Conservation (phyloP, 2,329 filamentous ascomycete species). For the Clarireedia paspali region DNA sequence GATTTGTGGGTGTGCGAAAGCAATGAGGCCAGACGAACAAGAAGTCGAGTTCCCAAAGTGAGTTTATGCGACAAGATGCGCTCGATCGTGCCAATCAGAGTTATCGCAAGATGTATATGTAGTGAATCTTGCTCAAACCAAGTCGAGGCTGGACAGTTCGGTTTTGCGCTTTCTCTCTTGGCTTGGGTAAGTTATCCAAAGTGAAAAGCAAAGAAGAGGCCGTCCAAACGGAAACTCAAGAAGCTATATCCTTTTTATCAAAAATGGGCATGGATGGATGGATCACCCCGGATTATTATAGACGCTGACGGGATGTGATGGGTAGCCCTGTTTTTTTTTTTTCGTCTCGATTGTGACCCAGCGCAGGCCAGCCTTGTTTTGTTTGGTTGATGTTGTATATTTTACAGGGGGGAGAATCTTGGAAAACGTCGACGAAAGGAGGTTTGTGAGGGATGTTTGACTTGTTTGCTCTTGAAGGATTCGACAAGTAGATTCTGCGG, state of each 20-base stretch:
- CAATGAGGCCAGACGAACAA: neutral
- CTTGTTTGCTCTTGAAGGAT: neutral
- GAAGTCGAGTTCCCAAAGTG: neutral
- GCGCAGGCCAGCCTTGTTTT: neutral
- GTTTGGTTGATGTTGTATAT: neutral
- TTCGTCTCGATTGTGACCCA: neutral
- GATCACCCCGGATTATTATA: neutral
- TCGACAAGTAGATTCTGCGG: no score
- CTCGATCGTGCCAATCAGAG: neutral
- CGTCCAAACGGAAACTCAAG: neutral
- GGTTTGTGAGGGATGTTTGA: neutral
- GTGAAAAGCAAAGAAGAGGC: neutral
- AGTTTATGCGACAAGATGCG: constrained; percentile 3
- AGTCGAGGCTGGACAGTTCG: no score
- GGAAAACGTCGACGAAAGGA: neutral
- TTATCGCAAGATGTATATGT: neutral
- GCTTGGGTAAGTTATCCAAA: neutral
- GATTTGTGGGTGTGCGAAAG: neutral
- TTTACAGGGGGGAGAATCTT: neutral
- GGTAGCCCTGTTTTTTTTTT: neutral
- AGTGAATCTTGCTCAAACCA: neutral
- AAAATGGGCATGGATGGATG: neutral
- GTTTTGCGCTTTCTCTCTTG: neutral
- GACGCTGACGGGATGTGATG: neutral
- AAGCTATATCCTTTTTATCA: neutral